Conservation (phyloP, 345 rosid species). For the Leavenworthia alabamica region DNA sequence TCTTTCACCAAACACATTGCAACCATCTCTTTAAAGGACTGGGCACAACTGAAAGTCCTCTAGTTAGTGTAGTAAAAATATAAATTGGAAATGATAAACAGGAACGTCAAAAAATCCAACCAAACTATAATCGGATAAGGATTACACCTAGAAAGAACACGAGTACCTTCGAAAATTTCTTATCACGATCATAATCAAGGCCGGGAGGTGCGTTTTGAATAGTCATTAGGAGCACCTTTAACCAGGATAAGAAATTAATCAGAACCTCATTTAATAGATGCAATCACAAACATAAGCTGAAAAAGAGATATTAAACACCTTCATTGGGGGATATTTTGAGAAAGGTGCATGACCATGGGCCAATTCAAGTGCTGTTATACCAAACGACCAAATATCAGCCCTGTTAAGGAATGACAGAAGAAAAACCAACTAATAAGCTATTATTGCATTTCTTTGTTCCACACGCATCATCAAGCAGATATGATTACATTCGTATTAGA, state of each 20-base stretch:
- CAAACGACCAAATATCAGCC: slow-evolving; percentile 99
- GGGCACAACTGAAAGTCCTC: slow-evolving; percentile 86
- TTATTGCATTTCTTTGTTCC: slow-evolving; percentile 2
- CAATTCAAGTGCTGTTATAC: slow-evolving; percentile 94
- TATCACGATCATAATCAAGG: slow-evolving; percentile 96
- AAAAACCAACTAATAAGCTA: slow-evolving; percentile 25
- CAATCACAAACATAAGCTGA: background rate
- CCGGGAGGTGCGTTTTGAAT: slow-evolving; percentile 99
- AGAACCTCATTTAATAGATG: background rate
- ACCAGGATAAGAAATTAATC: background rate
- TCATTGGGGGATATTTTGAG: slow-evolving; percentile 98
- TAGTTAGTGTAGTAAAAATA: slow-evolving; percentile 55
- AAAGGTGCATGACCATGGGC: slow-evolving; percentile 99
- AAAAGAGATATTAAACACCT: slow-evolving; percentile 42
- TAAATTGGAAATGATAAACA: background rate
- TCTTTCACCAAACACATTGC: slow-evolving; percentile 99
- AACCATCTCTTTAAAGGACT: slow-evolving; percentile 99
- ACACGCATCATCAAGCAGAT: slow-evolving; percentile 4
- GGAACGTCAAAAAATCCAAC: background rate
- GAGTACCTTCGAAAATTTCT: slow-evolving; percentile 95
- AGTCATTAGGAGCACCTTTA: slow-evolving; percentile 93
- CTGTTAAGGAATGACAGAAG: slow-evolving; percentile 36
- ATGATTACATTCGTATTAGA: background rate
- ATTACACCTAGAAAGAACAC: slow-evolving; percentile 58
- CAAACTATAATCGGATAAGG: background rate